Evolutionary conservation across 2,329 filamentous ascomycete species (phyloP).

Genomic region (Cordyceps sp.): DNA sequence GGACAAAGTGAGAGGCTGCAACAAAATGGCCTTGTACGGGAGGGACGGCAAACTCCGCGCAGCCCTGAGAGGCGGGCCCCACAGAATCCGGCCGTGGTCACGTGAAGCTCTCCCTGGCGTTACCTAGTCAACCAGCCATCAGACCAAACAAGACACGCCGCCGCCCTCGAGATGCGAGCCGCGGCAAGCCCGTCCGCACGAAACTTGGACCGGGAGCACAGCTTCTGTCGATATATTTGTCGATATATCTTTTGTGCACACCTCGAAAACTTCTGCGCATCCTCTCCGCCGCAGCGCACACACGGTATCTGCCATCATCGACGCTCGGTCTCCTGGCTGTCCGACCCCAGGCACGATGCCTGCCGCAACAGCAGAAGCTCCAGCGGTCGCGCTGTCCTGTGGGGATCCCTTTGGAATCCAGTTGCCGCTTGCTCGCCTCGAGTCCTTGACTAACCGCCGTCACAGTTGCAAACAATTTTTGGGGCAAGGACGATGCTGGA

Average conservation of each 20-base stretch:
- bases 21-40: too few relatives aligned
- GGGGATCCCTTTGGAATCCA: constrained; percentile 10
- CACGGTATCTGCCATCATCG: too few relatives aligned
- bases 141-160: too few relatives aligned
- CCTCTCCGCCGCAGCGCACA: too few relatives aligned
- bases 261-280: not conserved
- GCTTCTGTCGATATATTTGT: too few relatives aligned
- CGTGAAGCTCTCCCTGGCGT: constrained; percentile 6
- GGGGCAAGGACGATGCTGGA: constrained; percentile 97
- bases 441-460: constrained; percentile 6
- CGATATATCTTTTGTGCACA: too few relatives aligned
- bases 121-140: too few relatives aligned
- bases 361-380: constrained; percentile 41
- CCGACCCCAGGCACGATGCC: constrained; percentile 30
- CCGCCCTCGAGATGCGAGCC: not conserved
- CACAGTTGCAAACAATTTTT: constrained; percentile 95
- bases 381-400: constrained; percentile 54
- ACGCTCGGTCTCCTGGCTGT: not conserved
- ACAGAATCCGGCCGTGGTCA: too few relatives aligned
- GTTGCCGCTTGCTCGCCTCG: too few relatives aligned
- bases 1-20: constrained; percentile 10
- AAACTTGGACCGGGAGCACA: too few relatives aligned
- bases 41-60: constrained; percentile 12
- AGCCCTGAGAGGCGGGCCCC: constrained; percentile 8
- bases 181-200: not conserved